A percentile compares a stretch with the other conserved stretches of the same genome.
phyloP scores from a whole-genome alignment of 371 early-diverging fungal species.

The Chytridium lagenaria region DNA sequence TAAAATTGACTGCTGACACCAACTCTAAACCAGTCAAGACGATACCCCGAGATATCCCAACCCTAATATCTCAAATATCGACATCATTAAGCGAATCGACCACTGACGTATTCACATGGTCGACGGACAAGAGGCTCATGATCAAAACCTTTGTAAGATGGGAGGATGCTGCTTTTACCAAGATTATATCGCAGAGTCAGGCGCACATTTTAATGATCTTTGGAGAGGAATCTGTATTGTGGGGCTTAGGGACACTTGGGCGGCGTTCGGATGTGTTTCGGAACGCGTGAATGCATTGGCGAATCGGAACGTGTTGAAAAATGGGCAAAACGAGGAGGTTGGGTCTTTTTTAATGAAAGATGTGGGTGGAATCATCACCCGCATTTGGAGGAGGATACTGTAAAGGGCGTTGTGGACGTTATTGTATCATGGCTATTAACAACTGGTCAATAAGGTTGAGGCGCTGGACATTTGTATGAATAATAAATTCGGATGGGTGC shows the following conservation, averaged over 20 bases:
- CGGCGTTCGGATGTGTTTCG: neutral
- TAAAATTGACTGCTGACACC: neutral
- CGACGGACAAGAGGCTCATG: conserved; percentile 45
- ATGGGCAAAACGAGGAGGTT: too few relatives aligned
- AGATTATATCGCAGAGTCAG: neutral
- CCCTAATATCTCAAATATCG: too few relatives aligned
- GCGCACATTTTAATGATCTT: conserved; percentile 23
- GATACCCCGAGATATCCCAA: neutral
- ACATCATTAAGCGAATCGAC: neutral
- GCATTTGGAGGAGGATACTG: conserved; percentile 47
- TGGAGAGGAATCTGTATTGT: conserved; percentile 31
- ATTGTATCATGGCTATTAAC: neutral
- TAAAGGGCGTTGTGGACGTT: conserved; percentile 23
- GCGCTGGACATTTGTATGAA: too few relatives aligned
- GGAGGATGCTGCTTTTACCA: conserved; percentile 33
- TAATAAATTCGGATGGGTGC: too few relatives aligned
- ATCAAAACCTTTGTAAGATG: conserved; percentile 40
- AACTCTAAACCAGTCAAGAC: conserved; percentile 1
- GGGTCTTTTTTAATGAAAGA: neutral
- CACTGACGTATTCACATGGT: conserved; percentile 26
- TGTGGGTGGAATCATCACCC: conserved; percentile 37
- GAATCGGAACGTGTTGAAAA: too few relatives aligned
- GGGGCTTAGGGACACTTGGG: conserved; percentile 3
- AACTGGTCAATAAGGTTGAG: neutral
- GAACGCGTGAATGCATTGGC: neutral